Base-by-base conservation (phyloP, 164 flowering plant species). In the Vitis rupestris region DNA sequence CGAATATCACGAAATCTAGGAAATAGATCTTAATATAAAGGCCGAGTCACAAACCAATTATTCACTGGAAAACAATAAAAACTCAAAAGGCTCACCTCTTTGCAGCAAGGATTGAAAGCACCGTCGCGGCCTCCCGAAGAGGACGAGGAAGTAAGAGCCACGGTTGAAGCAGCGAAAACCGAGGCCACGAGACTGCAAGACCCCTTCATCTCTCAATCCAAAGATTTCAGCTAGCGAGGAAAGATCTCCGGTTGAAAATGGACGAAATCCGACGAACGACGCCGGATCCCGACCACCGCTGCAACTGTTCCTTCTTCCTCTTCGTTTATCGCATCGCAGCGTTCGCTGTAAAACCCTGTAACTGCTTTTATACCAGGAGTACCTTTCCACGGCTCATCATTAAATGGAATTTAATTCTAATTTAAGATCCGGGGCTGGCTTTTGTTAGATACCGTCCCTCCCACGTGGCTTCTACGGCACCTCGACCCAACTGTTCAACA, bases 151-250 rank as follows among this genome's bases (percentile, higher is more conserved):
- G 79, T 31, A 9, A 78, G 75, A 60, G 86, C 85, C 54, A 75
- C 73, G n/a, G 87, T 75, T 50, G 90, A 84, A 0, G 88, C 87
- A 50, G 85, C 88, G 54, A 83, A 31, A 1, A 81, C 73, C 8
- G 85, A 81, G 52, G 88, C 85, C 0, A 82, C 73, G 50, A 86
- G 63, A 58, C 81, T 59, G 12, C 81, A 72, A 12, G 85, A 73
- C 13, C 75, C 75, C 78, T 84, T 86, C 90, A 84, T 68, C 49
- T 16, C 37, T 16, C 50, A 1, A 59, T 15, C 48, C 12, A 17
- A 7, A 2, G 52, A 29, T 3, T 3, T 1, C 19, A 2, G 27
- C 10, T 12, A 31, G 11, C 19, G 6, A n/a, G 0, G 23, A 16
- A 5, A 29, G 19, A 37, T 23, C 12, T 19, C 11, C 47, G 31